phyloP scores from a whole-genome alignment of 2,329 filamentous ascomycete genomes.

The Arthrocladium fulminans region DNA sequence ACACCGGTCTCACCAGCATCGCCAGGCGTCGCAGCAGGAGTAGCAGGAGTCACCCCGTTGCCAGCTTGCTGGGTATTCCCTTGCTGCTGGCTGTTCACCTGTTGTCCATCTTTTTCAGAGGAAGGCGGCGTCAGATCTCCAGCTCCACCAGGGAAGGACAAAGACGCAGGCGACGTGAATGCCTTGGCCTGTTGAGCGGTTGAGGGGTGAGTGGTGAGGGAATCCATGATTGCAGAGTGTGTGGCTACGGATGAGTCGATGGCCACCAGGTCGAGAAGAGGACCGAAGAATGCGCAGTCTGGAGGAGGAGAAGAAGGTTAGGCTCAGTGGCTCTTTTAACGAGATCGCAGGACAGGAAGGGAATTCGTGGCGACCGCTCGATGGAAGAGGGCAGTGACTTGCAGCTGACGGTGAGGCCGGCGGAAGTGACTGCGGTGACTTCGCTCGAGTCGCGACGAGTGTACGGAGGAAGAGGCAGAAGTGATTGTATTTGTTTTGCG shows the following conservation, averaged over 20 bases:
- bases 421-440: conserved; percentile 11
- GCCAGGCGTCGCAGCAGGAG: conserved; percentile 84
- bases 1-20: conserved; percentile 60
- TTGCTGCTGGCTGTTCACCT: conserved; percentile 46
- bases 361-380: conserved; percentile 10
- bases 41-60: conserved; percentile 76
- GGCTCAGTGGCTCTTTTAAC: conserved; percentile 1
- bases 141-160: conserved; percentile 81
- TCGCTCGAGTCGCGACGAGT: conserved; percentile 7
- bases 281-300: conserved; percentile 12
- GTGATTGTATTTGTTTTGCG: conserved; percentile 13
- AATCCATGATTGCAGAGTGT: conserved; percentile 56
- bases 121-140: conserved; percentile 74
- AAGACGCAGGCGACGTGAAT: conserved; percentile 83
- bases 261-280: not conserved
- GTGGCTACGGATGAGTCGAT: conserved; percentile 14
- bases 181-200: conserved; percentile 90
- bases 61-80: conserved; percentile 52
- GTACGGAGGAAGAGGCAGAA: conserved; percentile 2
- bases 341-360: not conserved
- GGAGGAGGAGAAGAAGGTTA: not conserved
- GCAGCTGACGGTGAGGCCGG: conserved; percentile 10
- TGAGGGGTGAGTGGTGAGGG: conserved; percentile 81
- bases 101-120: conserved; percentile 57
- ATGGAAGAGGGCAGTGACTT: conserved; percentile 9